These are phyloP conservation scores for Isatis tinctoria DNA, from an alignment of 345 rosid genomes.

Conservation along the genomic window DNA sequence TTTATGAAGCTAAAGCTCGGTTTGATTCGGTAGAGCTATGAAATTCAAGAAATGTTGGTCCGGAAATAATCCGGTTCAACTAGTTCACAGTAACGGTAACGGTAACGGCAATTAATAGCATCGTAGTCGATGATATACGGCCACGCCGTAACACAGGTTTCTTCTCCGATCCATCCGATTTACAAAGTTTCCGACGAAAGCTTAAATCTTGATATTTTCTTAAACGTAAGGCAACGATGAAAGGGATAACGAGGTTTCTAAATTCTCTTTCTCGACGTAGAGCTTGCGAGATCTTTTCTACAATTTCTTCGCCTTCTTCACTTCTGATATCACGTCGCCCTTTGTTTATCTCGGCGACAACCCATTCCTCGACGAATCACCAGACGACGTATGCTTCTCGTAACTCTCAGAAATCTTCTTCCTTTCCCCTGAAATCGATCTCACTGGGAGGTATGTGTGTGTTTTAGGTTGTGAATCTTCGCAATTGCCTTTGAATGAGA, in stretches of 20 bases:
- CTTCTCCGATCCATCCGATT: background rate
- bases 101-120: background rate
- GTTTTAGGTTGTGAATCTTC: background rate
- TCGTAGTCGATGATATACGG: background rate
- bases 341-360: conserved; percentile 24
- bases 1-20: too few relatives aligned
- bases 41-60: too few relatives aligned
- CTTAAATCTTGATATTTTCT: background rate
- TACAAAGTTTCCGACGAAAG: background rate
- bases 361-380: conserved; percentile 11
- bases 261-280: conserved; percentile 8
- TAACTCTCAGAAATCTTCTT: conserved; percentile 18
- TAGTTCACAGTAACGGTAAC: background rate
- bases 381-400: background rate
- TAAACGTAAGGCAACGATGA: conserved; percentile 8
- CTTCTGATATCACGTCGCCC: conserved; percentile 31
- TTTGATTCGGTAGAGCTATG: too few relatives aligned
- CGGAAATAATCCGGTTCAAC: background rate
- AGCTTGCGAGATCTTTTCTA: conserved; percentile 7
- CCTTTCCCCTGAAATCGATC: conserved; percentile 30
- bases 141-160: background rate
- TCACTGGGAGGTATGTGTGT: conserved; percentile 35
- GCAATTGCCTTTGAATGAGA: too few relatives aligned
- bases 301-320: background rate
- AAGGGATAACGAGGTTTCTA: conserved; percentile 17